Base-by-base conservation (phyloP, 768 basidiomycete species). In the Lanmaoa rubissima region DNA sequence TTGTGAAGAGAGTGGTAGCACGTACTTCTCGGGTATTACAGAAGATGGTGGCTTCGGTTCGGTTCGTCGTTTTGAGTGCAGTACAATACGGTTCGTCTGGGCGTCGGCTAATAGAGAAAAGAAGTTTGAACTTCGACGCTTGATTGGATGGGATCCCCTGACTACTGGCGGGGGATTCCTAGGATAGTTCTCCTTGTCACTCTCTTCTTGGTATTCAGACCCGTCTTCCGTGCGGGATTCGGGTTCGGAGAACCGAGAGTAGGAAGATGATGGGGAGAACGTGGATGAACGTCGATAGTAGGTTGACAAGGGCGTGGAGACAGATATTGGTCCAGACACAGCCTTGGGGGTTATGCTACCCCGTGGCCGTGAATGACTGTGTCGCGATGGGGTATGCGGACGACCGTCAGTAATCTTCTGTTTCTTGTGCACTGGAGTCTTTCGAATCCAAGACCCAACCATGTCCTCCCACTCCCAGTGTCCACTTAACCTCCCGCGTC, bases 391-490 rank as follows among this genome's bases (percentile, higher is more conserved):
- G 21, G 34, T 28, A 38, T 26, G 53, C 31, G 40, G 51, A 19
- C 13, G 36, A 46, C 39, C 40, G 2, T 57, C 48, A 26, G 55
- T 52, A 17, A 56, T 53, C 60, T 48, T 66, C 51, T 28, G 59
- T 42, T 61, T 73, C 55, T 68, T 72, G 6, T 61, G 62, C 34
- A 62, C 46, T 28, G 76, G 75, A 2, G 76, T 72, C 54, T 67
- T 73, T 28, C 71, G 73, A 40, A 79, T 69, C 79, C 80, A 82
- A 55, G 75, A 75, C 2, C 71, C 76, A 7, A 80, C 65, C 61
- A 73, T 70, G 51, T 75, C 72, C 56, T 82, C 82, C 81, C 81
- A 82, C 39, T 74, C 70, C 77, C 80, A 83, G 24, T 74, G 69
- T 24, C 69, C 71, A 34, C 60, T 72, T 35, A 50, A 46, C 43